Percentiles rank a stretch among this genome's conserved stretches.
These are phyloP conservation scores for Canavalia gladiata DNA, from an alignment of 306 rosid genomes.

Conservation along the genomic window DNA sequence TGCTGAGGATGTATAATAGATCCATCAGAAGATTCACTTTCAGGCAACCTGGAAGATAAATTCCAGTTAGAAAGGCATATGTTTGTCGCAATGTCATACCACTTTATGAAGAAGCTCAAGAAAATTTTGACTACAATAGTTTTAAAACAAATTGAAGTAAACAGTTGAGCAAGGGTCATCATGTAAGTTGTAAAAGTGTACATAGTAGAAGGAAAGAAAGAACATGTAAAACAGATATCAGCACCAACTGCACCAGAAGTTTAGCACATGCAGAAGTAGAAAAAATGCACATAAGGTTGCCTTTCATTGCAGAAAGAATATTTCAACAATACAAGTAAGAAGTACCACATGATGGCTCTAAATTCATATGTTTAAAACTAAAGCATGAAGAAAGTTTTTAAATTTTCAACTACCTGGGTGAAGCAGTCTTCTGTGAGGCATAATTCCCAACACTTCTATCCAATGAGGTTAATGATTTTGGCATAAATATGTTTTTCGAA, in stretches of 20 bases:
- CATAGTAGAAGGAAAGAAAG: constrained; percentile 3
- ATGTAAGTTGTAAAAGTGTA: constrained; percentile 34
- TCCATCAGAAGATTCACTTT: constrained; percentile 85
- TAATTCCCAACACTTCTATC: constrained; percentile 70
- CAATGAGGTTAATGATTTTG: constrained; percentile 59
- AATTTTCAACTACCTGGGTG: constrained; percentile 70
- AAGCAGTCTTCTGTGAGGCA: constrained; percentile 57
- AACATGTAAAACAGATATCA: constrained; percentile 24
- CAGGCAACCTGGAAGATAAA: constrained; percentile 69
- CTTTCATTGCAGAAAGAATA: constrained; percentile 22
- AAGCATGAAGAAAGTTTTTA: constrained; percentile 9
- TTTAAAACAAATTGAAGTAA: constrained; percentile 44
- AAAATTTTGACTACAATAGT: constrained; percentile 72
- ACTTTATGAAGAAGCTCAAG: constrained; percentile 80
- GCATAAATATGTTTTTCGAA: constrained; percentile 59
- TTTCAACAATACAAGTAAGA: constrained; percentile 1
- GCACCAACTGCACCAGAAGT: constrained; percentile 5
- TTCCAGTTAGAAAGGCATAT: constrained; percentile 64
- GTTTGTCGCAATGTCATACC: constrained; percentile 58
- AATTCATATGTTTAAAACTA: constrained; percentile 12
- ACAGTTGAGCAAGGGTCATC: constrained; percentile 47
- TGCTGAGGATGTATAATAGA: constrained; percentile 63
- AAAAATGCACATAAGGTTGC: constrained; percentile 15
- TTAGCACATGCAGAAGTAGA: constrained; percentile 13
- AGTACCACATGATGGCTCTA: constrained; percentile 15